Percentiles rank a stretch among this genome's conserved stretches.
Evolutionary conservation across 1,284 basidiomycete species (phyloP).

Genomic region (Rhodotorula sp.): DNA sequence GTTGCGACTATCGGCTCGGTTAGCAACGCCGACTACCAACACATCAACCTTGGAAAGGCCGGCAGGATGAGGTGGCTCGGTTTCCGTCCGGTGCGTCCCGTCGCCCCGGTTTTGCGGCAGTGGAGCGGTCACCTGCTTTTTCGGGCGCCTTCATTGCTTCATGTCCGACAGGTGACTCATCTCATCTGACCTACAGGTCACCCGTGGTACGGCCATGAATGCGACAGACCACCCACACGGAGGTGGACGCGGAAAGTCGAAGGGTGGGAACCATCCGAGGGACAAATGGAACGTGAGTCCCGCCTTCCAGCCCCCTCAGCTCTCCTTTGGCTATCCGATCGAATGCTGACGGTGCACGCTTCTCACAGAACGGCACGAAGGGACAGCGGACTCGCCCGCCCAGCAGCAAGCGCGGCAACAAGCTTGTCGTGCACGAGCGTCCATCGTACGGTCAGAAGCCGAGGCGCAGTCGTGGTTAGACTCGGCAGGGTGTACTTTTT

Average conservation of each 20-base stretch:
- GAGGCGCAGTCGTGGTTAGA: slow-evolving; percentile 5
- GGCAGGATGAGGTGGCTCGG: slow-evolving; percentile 74
- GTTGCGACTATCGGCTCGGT: slow-evolving; percentile 88
- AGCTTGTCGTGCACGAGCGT: slow-evolving; percentile 73
- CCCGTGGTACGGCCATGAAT: slow-evolving; percentile 98
- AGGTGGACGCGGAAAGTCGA: slow-evolving; percentile 96
- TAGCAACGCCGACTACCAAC: slow-evolving; percentile 88
- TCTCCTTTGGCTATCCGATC: neutral
- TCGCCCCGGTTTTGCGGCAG: neutral
- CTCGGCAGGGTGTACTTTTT: neutral
- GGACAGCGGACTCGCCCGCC: slow-evolving; percentile 90
- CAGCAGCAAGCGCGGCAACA: slow-evolving; percentile 85
- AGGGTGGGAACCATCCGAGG: slow-evolving; percentile 89
- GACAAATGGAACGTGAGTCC: slow-evolving; percentile 17
- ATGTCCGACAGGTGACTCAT: too few species aligned
- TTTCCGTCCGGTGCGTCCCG: slow-evolving; percentile 2
- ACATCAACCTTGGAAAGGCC: slow-evolving; percentile 82
- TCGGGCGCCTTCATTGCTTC: too few species aligned
- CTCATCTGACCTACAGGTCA: slow-evolving; percentile 62
- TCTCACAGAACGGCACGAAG: slow-evolving; percentile 67
- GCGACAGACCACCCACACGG: slow-evolving; percentile 96
- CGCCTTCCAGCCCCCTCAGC: neutral
- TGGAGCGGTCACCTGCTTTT: too few species aligned
- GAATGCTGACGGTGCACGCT: neutral
- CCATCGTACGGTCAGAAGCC: slow-evolving; percentile 13